Conservation (phyloP, 768 basidiomycete species). For the Boletus reticulatus region DNA sequence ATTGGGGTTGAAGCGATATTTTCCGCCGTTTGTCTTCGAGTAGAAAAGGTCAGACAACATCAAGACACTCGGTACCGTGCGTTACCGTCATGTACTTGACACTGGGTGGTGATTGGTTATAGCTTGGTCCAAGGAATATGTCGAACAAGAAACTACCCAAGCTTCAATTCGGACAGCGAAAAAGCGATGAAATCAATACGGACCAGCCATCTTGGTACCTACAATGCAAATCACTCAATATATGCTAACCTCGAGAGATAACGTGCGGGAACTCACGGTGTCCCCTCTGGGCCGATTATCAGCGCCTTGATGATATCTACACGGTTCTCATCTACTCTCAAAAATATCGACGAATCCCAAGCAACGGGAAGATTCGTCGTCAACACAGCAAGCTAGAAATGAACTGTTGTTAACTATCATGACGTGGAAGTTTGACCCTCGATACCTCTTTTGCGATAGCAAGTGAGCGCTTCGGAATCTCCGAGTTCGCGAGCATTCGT, state of each 20-base stretch:
- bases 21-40: slow-evolving; percentile 77
- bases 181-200: slow-evolving; percentile 22
- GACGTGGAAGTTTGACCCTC: background rate
- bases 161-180: slow-evolving; percentile 3
- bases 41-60: slow-evolving; percentile 10
- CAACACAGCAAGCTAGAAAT: slow-evolving; percentile 79
- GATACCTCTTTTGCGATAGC: slow-evolving; percentile 94
- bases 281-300: slow-evolving; percentile 90
- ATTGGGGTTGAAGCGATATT: slow-evolving; percentile 92
- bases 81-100: slow-evolving; percentile 66
- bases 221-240: slow-evolving; percentile 6
- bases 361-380: slow-evolving; percentile 93
- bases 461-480: slow-evolving; percentile 87
- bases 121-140: slow-evolving; percentile 87
- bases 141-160: slow-evolving; percentile 70
- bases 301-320: slow-evolving; percentile 92
- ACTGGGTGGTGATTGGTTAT: slow-evolving; percentile 81
- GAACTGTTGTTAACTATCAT: slow-evolving; percentile 7
- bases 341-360: slow-evolving; percentile 92
- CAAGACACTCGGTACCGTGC: background rate
- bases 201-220: slow-evolving; percentile 93
- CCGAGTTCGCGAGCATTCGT: slow-evolving; percentile 77
- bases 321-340: slow-evolving; percentile 88
- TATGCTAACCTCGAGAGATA: background rate
- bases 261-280: slow-evolving; percentile 59